phyloP scores from a whole-genome alignment of 305 asterid genomes.

The Solanum hybrid region DNA sequence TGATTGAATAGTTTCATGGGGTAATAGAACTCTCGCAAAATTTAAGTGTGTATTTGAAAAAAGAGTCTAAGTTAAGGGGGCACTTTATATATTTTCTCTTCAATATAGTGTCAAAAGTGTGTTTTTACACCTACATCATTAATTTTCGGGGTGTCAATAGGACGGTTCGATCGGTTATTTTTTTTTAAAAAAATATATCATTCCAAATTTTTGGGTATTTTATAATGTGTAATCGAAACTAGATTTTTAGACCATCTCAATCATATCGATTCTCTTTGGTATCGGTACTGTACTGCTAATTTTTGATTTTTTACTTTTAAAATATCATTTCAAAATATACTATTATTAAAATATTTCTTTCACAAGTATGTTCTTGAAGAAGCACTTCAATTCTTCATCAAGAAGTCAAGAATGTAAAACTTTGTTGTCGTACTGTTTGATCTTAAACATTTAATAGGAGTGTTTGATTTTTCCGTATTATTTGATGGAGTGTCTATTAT shows the following conservation, averaged over 20 bases:
- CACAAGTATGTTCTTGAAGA: background rate
- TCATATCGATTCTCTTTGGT: background rate
- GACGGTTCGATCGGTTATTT: no score
- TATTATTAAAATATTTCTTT: background rate
- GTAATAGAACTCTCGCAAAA: no score
- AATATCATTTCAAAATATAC: background rate
- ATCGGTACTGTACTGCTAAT: accelerated
- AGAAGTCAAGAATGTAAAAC: background rate
- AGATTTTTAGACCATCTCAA: background rate
- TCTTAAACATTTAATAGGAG: background rate
- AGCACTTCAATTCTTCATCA: background rate
- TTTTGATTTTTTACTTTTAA: background rate
- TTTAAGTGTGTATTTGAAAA: no score
- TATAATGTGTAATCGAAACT: no score
- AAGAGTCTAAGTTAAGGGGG: no score
- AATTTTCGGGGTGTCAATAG: no score
- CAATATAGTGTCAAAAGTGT: no score
- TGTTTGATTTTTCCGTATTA: background rate
- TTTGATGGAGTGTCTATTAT: background rate
- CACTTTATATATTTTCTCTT: no score
- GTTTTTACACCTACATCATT: no score
- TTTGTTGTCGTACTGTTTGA: background rate
- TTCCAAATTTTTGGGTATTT: no score
- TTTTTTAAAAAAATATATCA: no score
- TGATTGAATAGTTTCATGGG: no score